Evolutionary conservation across 2,329 filamentous ascomycete genomes (phyloP).

Genomic region (Teratosphaeriaceae sp.): DNA sequence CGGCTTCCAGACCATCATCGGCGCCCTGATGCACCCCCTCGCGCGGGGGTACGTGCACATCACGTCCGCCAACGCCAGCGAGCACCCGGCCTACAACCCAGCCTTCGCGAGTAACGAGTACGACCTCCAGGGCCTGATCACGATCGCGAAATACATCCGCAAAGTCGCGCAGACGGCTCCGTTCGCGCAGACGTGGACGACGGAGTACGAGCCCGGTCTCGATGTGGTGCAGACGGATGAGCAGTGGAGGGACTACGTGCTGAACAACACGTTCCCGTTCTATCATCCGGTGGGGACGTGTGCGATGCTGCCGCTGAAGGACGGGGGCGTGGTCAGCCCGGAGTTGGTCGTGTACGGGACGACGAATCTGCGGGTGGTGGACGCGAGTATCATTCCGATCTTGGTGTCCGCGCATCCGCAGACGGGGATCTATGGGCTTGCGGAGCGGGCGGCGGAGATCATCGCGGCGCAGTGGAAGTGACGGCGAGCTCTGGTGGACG

Average conservation of each 20-base stretch:
- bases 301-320: constrained; percentile 19
- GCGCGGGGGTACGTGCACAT: constrained; percentile 24
- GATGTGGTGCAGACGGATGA: constrained; percentile 10
- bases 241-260: constrained; percentile 17
- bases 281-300: constrained; percentile 31
- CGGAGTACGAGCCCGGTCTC: constrained; percentile 16
- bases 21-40: constrained; percentile 28
- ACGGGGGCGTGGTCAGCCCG: constrained; percentile 19
- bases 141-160: constrained; percentile 27
- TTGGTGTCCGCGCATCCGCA: constrained; percentile 15
- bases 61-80: constrained; percentile 12
- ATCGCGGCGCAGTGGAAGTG: constrained; percentile 7
- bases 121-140: constrained; percentile 20
- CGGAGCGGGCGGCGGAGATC: constrained; percentile 21
- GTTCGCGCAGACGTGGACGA: constrained; percentile 25
- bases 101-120: constrained; percentile 22
- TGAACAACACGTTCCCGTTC: constrained; percentile 19
- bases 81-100: constrained; percentile 22
- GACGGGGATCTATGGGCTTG: constrained; percentile 18
- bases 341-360: constrained; percentile 19
- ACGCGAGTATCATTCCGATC: constrained; percentile 9
- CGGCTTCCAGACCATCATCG: constrained; percentile 28
- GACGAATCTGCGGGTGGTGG: constrained; percentile 16
- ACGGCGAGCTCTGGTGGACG: background rate
- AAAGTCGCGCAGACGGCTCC: constrained; percentile 36